Conservation (phyloP, 768 basidiomycete genomes). For the Suillus occidentalis region DNA sequence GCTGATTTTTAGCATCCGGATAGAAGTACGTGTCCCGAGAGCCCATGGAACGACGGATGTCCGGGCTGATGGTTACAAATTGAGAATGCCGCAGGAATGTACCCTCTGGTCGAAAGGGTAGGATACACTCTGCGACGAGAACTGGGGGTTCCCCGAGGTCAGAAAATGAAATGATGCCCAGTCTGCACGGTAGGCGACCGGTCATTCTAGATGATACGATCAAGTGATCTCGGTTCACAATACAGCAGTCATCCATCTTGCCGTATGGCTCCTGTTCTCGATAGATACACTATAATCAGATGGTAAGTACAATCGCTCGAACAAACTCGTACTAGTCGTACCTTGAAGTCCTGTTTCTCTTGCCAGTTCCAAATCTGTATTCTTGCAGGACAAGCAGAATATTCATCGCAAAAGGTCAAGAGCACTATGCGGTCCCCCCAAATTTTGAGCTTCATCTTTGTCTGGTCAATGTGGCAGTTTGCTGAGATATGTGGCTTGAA, state of each 20-base stretch:
- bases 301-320: neutral
- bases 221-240: neutral
- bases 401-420: neutral
- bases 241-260: neutral
- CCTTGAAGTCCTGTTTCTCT: conserved; percentile 2
- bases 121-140: neutral
- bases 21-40: neutral
- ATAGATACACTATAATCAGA: neutral
- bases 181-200: neutral
- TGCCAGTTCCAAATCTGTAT: conserved; percentile 3
- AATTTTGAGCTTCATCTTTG: neutral
- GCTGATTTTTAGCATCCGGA: neutral
- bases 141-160: neutral
- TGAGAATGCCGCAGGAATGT: conserved; percentile 1
- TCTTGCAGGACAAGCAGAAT: neutral
- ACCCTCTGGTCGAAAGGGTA: neutral
- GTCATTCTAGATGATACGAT: neutral
- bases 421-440: neutral
- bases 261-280: neutral
- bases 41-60: neutral
- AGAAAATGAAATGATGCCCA: neutral
- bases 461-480: neutral
- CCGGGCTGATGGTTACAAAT: neutral
- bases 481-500: conserved; percentile 3
- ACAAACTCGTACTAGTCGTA: neutral